phyloP scores from a whole-genome alignment of 1,139 yeast genomes.

The Sugiyamaella novakii region DNA sequence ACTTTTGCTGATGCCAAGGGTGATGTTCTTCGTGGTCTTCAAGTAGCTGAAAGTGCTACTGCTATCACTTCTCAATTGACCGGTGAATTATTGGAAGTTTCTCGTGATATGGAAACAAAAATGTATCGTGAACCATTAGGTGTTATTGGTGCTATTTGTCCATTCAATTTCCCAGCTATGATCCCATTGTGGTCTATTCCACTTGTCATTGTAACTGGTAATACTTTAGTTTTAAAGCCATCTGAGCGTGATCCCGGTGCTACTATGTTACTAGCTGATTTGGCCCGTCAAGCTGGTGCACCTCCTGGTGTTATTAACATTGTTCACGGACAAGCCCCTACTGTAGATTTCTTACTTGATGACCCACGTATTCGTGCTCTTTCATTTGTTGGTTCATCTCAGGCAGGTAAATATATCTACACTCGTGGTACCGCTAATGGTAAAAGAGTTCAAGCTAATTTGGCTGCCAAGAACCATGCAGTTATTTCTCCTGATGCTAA shows the following conservation, averaged over 20 bases:
- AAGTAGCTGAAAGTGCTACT: slow-evolving; percentile 71
- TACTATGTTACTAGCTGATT: slow-evolving; percentile 72
- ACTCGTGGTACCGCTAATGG: slow-evolving; percentile 69
- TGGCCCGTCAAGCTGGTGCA: slow-evolving; percentile 73
- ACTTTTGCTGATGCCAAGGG: slow-evolving; percentile 78
- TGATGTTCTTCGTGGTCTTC: slow-evolving; percentile 77
- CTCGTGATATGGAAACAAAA: slow-evolving; percentile 77
- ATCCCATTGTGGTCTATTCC: slow-evolving; percentile 85
- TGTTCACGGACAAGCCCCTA: slow-evolving; percentile 75
- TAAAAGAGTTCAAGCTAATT: slow-evolving; percentile 75
- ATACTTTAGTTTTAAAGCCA: slow-evolving; percentile 75
- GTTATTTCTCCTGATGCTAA: slow-evolving; percentile 74
- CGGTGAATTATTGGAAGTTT: slow-evolving; percentile 68
- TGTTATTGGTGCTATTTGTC: slow-evolving; percentile 70
- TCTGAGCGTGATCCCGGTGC: slow-evolving; percentile 81
- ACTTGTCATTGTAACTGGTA: slow-evolving; percentile 73
- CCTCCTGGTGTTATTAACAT: slow-evolving; percentile 76
- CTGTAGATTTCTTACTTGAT: slow-evolving; percentile 72
- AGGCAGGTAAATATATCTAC: slow-evolving; percentile 74
- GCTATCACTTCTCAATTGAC: slow-evolving; percentile 60
- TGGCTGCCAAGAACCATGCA: slow-evolving; percentile 79
- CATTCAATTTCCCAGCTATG: slow-evolving; percentile 86
- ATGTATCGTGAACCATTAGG: slow-evolving; percentile 69
- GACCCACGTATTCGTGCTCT: slow-evolving; percentile 79
- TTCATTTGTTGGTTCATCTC: slow-evolving; percentile 77